phyloP scores from a whole-genome alignment of 345 rosid genomes.

The Syzygium grande region DNA sequence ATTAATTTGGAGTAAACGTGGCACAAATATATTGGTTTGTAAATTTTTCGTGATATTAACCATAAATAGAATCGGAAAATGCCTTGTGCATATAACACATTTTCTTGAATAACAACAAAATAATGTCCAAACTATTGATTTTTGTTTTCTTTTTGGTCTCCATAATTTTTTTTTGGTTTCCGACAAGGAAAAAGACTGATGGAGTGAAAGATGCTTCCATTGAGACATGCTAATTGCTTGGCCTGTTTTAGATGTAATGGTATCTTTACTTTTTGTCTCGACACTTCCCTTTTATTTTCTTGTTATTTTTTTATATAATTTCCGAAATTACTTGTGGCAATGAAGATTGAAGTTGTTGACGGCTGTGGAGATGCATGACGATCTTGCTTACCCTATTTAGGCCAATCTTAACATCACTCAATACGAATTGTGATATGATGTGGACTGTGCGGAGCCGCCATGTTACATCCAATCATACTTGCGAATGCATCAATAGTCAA shows the following conservation, averaged over 20 bases:
- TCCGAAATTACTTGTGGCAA: background rate
- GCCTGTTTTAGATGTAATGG: background rate
- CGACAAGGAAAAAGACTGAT: background rate
- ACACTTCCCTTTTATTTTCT: background rate
- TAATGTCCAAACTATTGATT: background rate
- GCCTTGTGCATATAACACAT: background rate
- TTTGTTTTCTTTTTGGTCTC: background rate
- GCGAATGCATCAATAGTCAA: no score
- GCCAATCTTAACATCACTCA: background rate
- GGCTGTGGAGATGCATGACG: background rate
- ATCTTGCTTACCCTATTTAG: background rate
- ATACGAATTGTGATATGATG: background rate
- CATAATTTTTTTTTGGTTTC: background rate
- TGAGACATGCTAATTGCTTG: background rate
- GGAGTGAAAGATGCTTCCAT: no score
- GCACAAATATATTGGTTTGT: fast-evolving
- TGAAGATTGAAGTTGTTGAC: background rate
- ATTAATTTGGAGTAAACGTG: background rate
- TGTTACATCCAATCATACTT: background rate
- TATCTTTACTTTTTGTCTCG: background rate
- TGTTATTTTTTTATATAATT: no score
- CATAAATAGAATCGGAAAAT: no score
- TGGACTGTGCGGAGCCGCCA: background rate
- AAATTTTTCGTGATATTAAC: no score
- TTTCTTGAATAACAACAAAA: background rate